Evolutionary conservation across 2,329 filamentous ascomycete genomes (phyloP).

Genomic region (Pseudofabraea citricarpa): DNA sequence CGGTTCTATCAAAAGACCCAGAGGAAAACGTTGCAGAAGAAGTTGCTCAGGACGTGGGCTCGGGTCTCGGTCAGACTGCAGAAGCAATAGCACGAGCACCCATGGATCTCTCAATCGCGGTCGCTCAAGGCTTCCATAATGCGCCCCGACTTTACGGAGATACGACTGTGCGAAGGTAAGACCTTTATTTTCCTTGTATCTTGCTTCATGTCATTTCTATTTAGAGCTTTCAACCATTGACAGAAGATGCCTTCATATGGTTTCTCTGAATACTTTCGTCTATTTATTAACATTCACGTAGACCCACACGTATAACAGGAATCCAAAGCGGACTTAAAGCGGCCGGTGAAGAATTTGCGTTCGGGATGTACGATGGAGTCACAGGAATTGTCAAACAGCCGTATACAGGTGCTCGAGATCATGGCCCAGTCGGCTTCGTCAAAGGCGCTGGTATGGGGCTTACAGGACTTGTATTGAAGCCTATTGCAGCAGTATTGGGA

Average conservation of each 20-base stretch:
- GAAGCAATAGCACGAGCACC: slow-evolving; percentile 38
- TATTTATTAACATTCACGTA: slow-evolving; percentile 17
- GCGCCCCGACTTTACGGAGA: slow-evolving; percentile 67
- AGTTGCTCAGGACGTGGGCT: slow-evolving; percentile 20
- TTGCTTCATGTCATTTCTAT: too few species aligned
- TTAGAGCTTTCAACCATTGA: too few species aligned
- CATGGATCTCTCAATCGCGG: slow-evolving; percentile 53
- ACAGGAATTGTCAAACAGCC: slow-evolving; percentile 59
- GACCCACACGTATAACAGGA: slow-evolving; percentile 58
- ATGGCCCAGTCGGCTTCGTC: slow-evolving; percentile 47
- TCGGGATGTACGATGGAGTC: slow-evolving; percentile 61
- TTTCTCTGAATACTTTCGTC: too few species aligned
- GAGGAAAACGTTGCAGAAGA: slow-evolving; percentile 17
- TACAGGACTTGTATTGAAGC: slow-evolving; percentile 60
- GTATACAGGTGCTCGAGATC: slow-evolving; percentile 48
- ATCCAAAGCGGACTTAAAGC: slow-evolving; percentile 59
- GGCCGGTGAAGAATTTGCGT: slow-evolving; percentile 55
- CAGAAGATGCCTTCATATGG: too few species aligned
- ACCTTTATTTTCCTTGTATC: too few species aligned
- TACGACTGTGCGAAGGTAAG: slow-evolving; percentile 51
- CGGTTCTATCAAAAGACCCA: slow-evolving; percentile 17
- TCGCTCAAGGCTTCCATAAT: slow-evolving; percentile 68
- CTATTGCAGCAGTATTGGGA: slow-evolving; percentile 55
- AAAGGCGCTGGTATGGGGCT: slow-evolving; percentile 56
- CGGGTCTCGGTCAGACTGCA: slow-evolving; percentile 22